A percentile compares a stretch with the other conserved stretches of the same genome.
Conservation (phyloP, 768 basidiomycete genomes). For the Cubamyces lactineus region DNA sequence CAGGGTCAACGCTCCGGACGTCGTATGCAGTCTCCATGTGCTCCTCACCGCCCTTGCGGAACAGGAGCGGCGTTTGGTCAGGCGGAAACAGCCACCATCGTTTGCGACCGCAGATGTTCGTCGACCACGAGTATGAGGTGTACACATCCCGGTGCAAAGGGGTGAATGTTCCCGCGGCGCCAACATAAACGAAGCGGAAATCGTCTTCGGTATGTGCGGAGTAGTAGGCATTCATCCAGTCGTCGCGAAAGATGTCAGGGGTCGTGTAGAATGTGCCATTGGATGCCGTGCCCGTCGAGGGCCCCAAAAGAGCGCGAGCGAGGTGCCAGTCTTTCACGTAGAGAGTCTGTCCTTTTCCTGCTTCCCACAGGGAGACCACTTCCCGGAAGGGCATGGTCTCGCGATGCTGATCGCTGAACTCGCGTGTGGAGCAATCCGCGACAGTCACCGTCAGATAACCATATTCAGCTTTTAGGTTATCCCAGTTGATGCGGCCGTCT, state of each 20-base stretch:
- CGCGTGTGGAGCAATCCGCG: slow-evolving; percentile 31
- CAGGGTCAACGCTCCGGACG: slow-evolving; percentile 26
- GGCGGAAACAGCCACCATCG: slow-evolving; percentile 37
- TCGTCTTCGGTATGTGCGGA: slow-evolving; percentile 32
- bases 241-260: slow-evolving; percentile 34
- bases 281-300: neutral
- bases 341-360: slow-evolving; percentile 22
- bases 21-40: slow-evolving; percentile 28
- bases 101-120: slow-evolving; percentile 34
- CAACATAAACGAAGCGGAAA: slow-evolving; percentile 37
- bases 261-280: slow-evolving; percentile 30
- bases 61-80: slow-evolving; percentile 28
- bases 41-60: slow-evolving; percentile 26
- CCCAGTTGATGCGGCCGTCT: slow-evolving; percentile 27
- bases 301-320: slow-evolving; percentile 20
- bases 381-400: slow-evolving; percentile 24
- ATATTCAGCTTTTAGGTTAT: slow-evolving; percentile 22
- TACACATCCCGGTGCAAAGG: slow-evolving; percentile 37
- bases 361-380: slow-evolving; percentile 29
- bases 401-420: slow-evolving; percentile 33
- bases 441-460: slow-evolving; percentile 29
- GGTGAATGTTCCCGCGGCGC: slow-evolving; percentile 33
- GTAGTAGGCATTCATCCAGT: slow-evolving; percentile 38
- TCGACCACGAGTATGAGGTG: slow-evolving; percentile 37
- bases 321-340: slow-evolving; percentile 39